Percentiles rank a stretch among this genome's conserved stretches.
phyloP scores from a whole-genome alignment of 352 stramenopile genomes.

The Globisporangium ultimum region DNA sequence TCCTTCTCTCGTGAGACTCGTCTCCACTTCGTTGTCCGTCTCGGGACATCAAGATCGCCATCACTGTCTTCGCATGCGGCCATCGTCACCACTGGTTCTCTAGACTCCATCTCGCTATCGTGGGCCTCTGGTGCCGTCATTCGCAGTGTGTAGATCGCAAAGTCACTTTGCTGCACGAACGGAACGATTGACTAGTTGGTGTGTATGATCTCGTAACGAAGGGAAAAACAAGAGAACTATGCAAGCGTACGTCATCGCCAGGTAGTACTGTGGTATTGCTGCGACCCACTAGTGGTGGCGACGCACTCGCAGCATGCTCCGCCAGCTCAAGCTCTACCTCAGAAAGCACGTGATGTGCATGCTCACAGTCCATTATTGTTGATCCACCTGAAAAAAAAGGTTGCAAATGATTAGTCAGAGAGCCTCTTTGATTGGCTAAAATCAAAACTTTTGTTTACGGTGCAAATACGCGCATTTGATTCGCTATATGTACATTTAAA shows the following conservation, averaged over 20 bases:
- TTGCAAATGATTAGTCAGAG: background rate
- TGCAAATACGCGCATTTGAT: background rate
- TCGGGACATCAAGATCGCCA: conserved; percentile 13
- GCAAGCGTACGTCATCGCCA: background rate
- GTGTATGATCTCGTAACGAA: background rate
- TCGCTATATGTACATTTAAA: background rate
- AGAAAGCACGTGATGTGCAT: conserved; percentile 1
- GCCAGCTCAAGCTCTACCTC: conserved; percentile 5
- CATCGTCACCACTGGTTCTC: no score
- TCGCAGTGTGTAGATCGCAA: conserved; percentile 8
- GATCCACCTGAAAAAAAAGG: background rate
- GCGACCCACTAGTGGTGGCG: background rate
- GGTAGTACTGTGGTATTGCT: background rate
- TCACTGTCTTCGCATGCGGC: conserved; percentile 9
- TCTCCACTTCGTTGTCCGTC: background rate
- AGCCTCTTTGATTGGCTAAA: background rate
- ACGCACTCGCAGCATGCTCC: background rate
- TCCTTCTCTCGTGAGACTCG: background rate
- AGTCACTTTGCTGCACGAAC: conserved; percentile 1
- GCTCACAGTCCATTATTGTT: background rate
- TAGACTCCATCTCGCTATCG: background rate
- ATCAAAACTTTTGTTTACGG: background rate
- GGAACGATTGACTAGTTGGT: background rate
- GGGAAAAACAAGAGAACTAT: background rate
- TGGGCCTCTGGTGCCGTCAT: background rate